Evolutionary conservation across 1,284 basidiomycete genomes (phyloP), one percentile per base, ranked within the genome.

Genomic region (Ceratobasidium sp.): DNA sequence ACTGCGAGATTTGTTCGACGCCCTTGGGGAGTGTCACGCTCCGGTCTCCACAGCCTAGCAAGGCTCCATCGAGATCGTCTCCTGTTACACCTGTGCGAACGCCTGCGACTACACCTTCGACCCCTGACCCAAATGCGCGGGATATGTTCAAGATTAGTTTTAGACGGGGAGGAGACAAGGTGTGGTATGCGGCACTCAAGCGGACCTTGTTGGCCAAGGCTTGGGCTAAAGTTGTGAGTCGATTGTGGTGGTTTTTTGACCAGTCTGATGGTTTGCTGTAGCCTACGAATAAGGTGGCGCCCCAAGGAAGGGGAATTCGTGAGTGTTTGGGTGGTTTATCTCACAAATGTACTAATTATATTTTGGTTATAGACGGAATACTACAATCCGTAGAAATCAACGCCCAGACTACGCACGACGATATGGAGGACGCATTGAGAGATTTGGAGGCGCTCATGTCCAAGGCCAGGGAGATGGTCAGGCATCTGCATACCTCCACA

Each of bases 361-460:
- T 56, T 17, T n/a, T 20, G 67, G 40, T 27, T 70, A 43, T 74
- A 94, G 94, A 90, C 77, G 91, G 92, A 0, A 92, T 97, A 70
- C 78, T 96, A 65, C 85, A 85, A 69, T 85, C 82, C 1, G 90
- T 93, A 62, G 87, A 89, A 77, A 82, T 84, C 22, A 86, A 86
- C n/a, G 86, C 87, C 3, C 84, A 87, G 72, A 83, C 83, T 12
- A 82, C 87, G 15, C 84, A 88, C 58, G 85, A 84, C 6, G 84
- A 88, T 72, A 88, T 98, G 82, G 84, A 86, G 53, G 86, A 88
- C 73, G 92, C 95, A 0, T 84, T 99, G 57, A 84, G 87, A 73
- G 96, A 98, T 76, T 84, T 99, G 27, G 94, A 98, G 76, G 90
- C 92, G 0, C 82, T 99, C 47, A 96, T 93, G 91, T 82, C 90